Evolutionary conservation across 345 rosid species (phyloP), one percentile per base, ranked within the genome.

Genomic region (Sonneratia caseolaris): DNA sequence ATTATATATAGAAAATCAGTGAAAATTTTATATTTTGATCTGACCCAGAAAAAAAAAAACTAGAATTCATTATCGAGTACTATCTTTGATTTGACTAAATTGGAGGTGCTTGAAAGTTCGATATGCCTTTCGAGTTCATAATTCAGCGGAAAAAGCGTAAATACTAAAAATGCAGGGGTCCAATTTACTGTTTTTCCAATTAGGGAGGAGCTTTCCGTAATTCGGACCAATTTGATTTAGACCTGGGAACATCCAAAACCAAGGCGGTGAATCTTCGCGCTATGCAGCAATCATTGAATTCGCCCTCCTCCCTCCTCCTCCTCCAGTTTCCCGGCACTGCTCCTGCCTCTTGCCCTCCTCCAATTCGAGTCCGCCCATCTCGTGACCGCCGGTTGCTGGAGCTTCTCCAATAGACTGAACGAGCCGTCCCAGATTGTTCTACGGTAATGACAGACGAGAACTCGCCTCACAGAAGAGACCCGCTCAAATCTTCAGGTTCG

Each of bases 401-500:
- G 38, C 37, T 12, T 35, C 3, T 62, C 27, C 66, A 27, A 11
- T 62, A 13, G 32, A 35, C 37, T 27, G 66, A 35, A 62, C 37
- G 32, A 35, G 37, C 38, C 38, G 27, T 62, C 37, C 43, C 37
- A 51, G 37, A 42, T 42, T 15, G 35, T 38, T 21, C 51, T 27
- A 5, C 82, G 64, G 7, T 22, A 73, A 91, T 91, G 98, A 92
- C 93, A 18, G 97, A 88, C 22, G 97, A 89, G 47, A 81, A 83
- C 71, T 73, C 79, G 15, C 53, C 84, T 64, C 79, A 79, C 81
- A 83, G 73, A 10, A 83, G 95, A 81, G 91, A 91, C 77, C 92
- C 92, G 32, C 82, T 87, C 74, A 91, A 91, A 77, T 82, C 91
- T 49, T 85, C 90, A 82, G 97, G 95, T 91, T 35, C 48, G 68